Evolutionary conservation across 2,329 filamentous ascomycete genomes (phyloP).

Genomic region (Pseudogymnoascus sp.): DNA sequence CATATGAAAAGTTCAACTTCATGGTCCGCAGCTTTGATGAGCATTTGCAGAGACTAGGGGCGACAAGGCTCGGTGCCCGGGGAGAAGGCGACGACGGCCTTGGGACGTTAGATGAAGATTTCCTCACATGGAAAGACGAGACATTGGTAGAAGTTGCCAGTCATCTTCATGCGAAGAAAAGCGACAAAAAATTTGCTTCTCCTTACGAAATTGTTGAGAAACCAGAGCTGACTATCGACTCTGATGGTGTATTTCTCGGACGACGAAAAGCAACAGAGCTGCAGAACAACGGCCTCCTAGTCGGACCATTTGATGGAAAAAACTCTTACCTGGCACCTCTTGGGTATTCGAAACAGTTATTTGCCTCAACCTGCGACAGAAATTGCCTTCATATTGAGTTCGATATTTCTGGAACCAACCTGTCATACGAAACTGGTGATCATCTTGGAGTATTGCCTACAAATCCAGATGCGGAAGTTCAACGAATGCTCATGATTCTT

Average conservation of each 20-base stretch:
- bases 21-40: slow-evolving; percentile 30
- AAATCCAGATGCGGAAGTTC: slow-evolving; percentile 35
- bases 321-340: slow-evolving; percentile 20
- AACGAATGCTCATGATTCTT: slow-evolving; percentile 29
- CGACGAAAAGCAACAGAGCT: not conserved
- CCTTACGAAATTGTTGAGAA: not conserved
- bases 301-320: not conserved
- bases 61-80: slow-evolving; percentile 25
- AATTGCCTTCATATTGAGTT: slow-evolving; percentile 37
- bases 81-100: slow-evolving; percentile 32
- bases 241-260: not conserved
- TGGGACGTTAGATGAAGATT: slow-evolving; percentile 31
- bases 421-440: slow-evolving; percentile 37
- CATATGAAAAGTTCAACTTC: slow-evolving; percentile 36
- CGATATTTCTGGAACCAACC: slow-evolving; percentile 27
- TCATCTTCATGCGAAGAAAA: not conserved
- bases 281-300: not conserved
- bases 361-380: slow-evolving; percentile 19
- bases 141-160: slow-evolving; percentile 22
- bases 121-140: slow-evolving; percentile 33
- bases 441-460: slow-evolving; percentile 37
- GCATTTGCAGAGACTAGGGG: slow-evolving; percentile 26
- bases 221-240: not conserved
- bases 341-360: slow-evolving; percentile 23
- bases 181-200: not conserved